Base-by-base conservation (phyloP, 768 basidiomycete species). In the Rhizopogon vinicolor region DNA sequence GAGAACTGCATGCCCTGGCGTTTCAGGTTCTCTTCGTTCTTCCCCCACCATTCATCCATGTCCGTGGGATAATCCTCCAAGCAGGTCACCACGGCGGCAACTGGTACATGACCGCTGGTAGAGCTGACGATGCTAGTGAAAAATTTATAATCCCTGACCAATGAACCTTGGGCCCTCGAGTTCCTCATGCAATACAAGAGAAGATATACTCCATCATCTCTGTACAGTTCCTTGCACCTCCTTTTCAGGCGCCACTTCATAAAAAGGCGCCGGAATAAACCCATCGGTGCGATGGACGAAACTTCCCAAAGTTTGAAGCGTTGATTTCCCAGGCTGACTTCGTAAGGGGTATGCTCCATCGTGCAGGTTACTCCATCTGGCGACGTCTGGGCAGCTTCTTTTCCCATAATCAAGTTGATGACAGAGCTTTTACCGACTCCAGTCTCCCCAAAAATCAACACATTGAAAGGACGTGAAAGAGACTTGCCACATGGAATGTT, bases 341-440 rank as follows among this genome's bases (percentile, higher is more conserved):
- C 7, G 52, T 76, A 68, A 1, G 43, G 53, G 9, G 46, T 57
- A 49, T 58, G 67, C 22, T 65, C 44, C 35, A 77, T 71, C 1
- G 78, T 79, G 60, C 70, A 74, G 4, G 76, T 72, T 0, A 56
- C 53, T 7, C 62, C 69, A 8, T 64, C 59, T 41, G 59, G 65
- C 6, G 74, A 74, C 3, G 68, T 67, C 5, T 54, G 31, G 0
- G 75, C 76, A 1, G 53, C 56, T 10, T 68, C 56, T 5, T 44
- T 14, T 28, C 68, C 70, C 29, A 62, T 61, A 18, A 78, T 58
- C 71, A 78, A 68, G 61, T 78, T 78, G 46, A 79, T 62, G 2
- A 78, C 57, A 3, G 74, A 74, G 55, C 77, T 78, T 60, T 79
- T 78, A 12, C 73, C 72, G 2, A 71, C 58, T 14, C 77, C 77